Percentiles rank a stretch among this genome's conserved stretches.
phyloP scores from a whole-genome alignment of 768 basidiomycete species.

The Tricholoma saponaceum region DNA sequence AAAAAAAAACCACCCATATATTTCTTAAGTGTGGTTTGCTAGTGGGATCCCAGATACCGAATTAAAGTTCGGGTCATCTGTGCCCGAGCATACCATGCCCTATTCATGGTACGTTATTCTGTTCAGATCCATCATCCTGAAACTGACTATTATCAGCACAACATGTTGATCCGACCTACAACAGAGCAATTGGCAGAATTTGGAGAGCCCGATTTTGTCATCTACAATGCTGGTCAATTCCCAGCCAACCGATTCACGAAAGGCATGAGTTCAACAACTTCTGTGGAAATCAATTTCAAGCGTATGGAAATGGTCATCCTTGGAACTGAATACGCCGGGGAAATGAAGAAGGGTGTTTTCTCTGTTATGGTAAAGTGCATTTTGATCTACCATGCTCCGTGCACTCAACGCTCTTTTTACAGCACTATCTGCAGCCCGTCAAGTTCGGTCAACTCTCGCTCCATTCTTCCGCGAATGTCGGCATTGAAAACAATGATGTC shows the following conservation, averaged over 20 bases:
- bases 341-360: conserved; percentile 99
- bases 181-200: conserved; percentile 90
- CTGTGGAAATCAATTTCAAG: conserved; percentile 99
- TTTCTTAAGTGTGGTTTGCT: conserved; percentile 6
- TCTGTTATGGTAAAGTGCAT: conserved; percentile 79
- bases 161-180: conserved; percentile 99
- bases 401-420: conserved; percentile 12
- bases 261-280: conserved; percentile 99
- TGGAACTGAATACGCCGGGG: conserved; percentile 95
- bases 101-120: conserved; percentile 84
- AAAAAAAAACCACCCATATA: conserved; percentile 7
- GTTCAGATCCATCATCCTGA: neutral
- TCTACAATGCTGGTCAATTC: conserved; percentile 99
- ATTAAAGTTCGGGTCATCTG: conserved; percentile 99
- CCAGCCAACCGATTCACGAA: conserved; percentile 99
- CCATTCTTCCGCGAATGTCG: conserved; percentile 97
- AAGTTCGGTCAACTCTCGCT: conserved; percentile 98
- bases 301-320: conserved; percentile 99
- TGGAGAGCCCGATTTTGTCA: conserved; percentile 98
- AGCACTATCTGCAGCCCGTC: conserved; percentile 98
- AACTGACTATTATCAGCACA: conserved; percentile 57
- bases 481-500: conserved; percentile 83
- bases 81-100: conserved; percentile 95
- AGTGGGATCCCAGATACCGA: conserved; percentile 99
- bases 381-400: neutral